Evolutionary conservation across 108 stramenopile genomes (phyloP), one percentile per base, ranked within the genome.

Genomic region (Fistulifera pelliculosa): DNA sequence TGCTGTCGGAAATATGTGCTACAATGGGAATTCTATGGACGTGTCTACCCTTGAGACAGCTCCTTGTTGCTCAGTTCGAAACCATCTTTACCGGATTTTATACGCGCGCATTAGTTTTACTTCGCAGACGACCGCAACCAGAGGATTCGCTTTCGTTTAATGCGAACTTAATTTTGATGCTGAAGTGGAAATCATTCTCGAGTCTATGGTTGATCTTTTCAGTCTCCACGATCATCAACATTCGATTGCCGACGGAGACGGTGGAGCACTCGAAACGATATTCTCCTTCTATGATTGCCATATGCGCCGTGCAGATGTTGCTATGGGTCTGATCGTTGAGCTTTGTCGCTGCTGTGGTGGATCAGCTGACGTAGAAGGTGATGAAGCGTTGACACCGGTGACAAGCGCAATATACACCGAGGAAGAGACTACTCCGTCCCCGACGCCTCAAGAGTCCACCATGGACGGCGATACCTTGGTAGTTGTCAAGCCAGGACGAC

Each of bases 11-110:
- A 69, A 81, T 91, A 31, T 91, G 90, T 50, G 64, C 81, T 15
- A 91, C 85, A 7, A 41, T 91, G 13, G 69, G 75, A 22, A 63
- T 77, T 6, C 54, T 91, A 15, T 91, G 90, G 90, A 79, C 74
- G 48, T 57, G 71, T 56, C 40, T 60, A 5, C 40, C 52, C 24
- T 53, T 91, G 26, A 74, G 85, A 17, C 61, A 28, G 1, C 60
- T 71, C 19, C 60, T 87, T 54, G 64, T 70, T 41, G 54, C 76
- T 8, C 90, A 87, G 52, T 87, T 91, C 53, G 85, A 84, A 58
- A 68, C 76, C 38, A 81, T 91, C 10, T 87, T 86, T 64, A 73
- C 83, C n/a, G 90, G 90, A 31, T 87, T 91, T 58, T 91, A 83
- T 70, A 82, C 83, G 44, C 76, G 90, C 47, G 83, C 90, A 0